Evolutionary conservation across 2,329 filamentous ascomycete genomes (phyloP).

Genomic region (Talaromyces sp.): DNA sequence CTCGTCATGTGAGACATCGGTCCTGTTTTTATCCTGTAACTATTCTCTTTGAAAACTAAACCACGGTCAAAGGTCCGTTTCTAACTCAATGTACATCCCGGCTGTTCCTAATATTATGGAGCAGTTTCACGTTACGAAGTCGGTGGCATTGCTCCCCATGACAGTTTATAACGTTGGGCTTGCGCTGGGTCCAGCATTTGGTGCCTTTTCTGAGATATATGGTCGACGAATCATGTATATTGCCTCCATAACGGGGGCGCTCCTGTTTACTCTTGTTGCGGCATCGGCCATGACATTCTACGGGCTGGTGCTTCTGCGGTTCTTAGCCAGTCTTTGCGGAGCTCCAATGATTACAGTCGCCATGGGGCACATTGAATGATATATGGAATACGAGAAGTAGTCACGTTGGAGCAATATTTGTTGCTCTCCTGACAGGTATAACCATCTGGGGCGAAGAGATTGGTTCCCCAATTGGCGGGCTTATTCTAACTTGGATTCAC

Average conservation of each 20-base stretch:
- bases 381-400: neutral
- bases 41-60: neutral
- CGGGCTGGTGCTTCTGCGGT: neutral
- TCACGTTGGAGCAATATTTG: neutral
- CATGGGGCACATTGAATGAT: neutral
- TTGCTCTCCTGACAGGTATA: neutral
- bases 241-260: neutral
- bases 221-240: neutral
- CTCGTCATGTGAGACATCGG: neutral
- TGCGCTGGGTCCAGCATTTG: neutral
- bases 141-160: neutral
- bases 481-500: neutral
- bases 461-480: neutral
- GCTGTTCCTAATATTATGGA: neutral
- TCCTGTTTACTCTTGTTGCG: neutral
- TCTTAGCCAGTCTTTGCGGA: neutral
- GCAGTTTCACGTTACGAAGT: neutral
- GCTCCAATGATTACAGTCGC: neutral
- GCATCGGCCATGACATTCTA: neutral
- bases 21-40: neutral
- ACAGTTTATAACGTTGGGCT: neutral
- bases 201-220: neutral
- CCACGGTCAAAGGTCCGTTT: neutral
- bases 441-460: neutral
- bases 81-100: neutral